Evolutionary conservation across 441 rosid species (phyloP).

Genomic region (Aleurites moluccanus): DNA sequence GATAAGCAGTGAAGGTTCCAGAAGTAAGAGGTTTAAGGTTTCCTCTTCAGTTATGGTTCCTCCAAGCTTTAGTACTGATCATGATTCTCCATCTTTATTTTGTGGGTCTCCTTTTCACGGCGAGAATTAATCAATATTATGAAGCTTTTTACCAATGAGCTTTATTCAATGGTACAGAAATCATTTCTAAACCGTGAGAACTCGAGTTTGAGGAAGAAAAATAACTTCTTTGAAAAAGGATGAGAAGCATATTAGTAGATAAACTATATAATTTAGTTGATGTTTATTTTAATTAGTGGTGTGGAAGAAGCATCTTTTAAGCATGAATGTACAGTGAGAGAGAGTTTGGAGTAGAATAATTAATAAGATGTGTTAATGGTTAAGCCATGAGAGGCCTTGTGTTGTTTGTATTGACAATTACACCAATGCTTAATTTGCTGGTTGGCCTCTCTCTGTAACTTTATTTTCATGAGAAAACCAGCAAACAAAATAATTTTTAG

Average conservation of each 20-base stretch:
- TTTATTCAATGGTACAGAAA: no score
- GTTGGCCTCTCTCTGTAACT: no score
- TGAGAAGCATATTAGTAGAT: neutral
- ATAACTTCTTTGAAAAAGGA: neutral
- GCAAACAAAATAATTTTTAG: no score
- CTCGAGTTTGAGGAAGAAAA: no score
- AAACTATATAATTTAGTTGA: neutral
- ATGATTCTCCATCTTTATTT: constrained; percentile 44
- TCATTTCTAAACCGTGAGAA: no score
- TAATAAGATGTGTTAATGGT: neutral
- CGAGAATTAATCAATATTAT: constrained; percentile 2
- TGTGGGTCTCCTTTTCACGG: constrained; percentile 28
- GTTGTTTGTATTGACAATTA: neutral
- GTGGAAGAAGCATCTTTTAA: neutral
- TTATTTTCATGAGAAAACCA: no score
- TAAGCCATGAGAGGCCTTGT: constrained; percentile 1
- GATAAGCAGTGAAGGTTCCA: constrained; percentile 37
- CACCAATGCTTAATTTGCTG: neutral
- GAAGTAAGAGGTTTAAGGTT: constrained; percentile 66
- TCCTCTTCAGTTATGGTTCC: constrained; percentile 64
- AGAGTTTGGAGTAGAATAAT: no score
- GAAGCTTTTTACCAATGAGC: no score
- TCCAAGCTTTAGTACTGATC: constrained; percentile 45
- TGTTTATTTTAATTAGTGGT: no score
- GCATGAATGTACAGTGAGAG: neutral